phyloP scores from a whole-genome alignment of 208 protist genomes.

The Trypanosoma congolense region DNA sequence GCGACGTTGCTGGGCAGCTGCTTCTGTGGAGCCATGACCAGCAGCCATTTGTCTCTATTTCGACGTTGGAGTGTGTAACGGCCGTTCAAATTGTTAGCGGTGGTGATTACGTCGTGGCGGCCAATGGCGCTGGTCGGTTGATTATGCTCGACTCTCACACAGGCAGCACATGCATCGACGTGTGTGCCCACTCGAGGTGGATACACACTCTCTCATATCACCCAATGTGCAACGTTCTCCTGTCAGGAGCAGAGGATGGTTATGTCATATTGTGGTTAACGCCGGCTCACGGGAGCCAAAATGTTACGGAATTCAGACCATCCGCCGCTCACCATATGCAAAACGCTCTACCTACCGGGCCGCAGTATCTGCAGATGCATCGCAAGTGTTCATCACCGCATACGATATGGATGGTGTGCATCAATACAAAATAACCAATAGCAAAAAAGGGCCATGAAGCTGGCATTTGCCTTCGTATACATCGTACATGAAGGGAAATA shows the following conservation, averaged over 20 bases:
- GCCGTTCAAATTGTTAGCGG: constrained; percentile 27
- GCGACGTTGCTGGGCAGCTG: constrained; percentile 35
- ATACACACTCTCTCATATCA: constrained; percentile 46
- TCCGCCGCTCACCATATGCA: constrained; percentile 11
- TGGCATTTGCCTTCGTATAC: no score
- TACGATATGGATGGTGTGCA: constrained; percentile 16
- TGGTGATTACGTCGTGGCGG: constrained; percentile 30
- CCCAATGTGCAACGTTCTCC: constrained; percentile 16
- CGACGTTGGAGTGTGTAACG: constrained; percentile 41
- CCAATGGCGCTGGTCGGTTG: constrained; percentile 51
- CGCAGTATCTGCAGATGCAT: constrained; percentile 12
- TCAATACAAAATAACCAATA: constrained; percentile 6
- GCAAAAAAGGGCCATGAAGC: not conserved
- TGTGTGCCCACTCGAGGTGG: constrained; percentile 65
- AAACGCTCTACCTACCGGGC: constrained; percentile 22
- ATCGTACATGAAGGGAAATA: no score
- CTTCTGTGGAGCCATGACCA: constrained; percentile 36
- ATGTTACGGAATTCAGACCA: not conserved
- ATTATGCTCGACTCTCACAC: constrained; percentile 25
- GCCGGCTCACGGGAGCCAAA: not conserved
- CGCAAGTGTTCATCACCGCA: constrained; percentile 4
- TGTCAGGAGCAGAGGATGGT: constrained; percentile 52
- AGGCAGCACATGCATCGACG: constrained; percentile 24
- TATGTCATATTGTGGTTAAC: constrained; percentile 35
- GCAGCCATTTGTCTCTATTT: constrained; percentile 11